Conservation (phyloP, 495 filamentous ascomycete genomes). For the Aspergillus mulundensis region DNA sequence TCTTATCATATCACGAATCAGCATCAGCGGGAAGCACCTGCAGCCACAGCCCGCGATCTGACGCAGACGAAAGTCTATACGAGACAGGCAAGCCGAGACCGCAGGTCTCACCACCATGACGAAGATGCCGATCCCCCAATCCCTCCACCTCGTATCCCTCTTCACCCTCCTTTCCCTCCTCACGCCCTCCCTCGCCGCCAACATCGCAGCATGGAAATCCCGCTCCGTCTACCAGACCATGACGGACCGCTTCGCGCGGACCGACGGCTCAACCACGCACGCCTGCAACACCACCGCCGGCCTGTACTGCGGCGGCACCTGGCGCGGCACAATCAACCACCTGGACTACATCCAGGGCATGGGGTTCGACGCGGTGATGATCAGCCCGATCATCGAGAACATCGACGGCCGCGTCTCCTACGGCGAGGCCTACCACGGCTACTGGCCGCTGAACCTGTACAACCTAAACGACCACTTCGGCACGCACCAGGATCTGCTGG, state of each 20-base stretch:
- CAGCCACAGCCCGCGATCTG: not conserved
- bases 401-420: constrained; percentile 43
- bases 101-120: not conserved
- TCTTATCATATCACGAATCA: too few species aligned
- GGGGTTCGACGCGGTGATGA: constrained; percentile 73
- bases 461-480: constrained; percentile 25
- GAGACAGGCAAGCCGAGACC: too few species aligned
- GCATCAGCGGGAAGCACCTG: too few species aligned
- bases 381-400: constrained; percentile 63
- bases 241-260: constrained; percentile 67
- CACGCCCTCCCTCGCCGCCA: not conserved
- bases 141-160: not conserved
- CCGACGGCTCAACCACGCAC: constrained; percentile 45
- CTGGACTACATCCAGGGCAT: constrained; percentile 54
- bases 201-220: constrained; percentile 13
- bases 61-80: not conserved
- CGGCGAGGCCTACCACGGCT: constrained; percentile 40
- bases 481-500: constrained; percentile 21
- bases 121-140: not conserved
- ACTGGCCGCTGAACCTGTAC: constrained; percentile 27
- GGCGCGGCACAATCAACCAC: constrained; percentile 55
- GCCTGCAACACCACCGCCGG: constrained; percentile 41
- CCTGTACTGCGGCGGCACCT: constrained; percentile 67
- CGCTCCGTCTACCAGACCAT: constrained; percentile 15
- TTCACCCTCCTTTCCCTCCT: not conserved